phyloP scores from a whole-genome alignment of 2,329 filamentous ascomycete genomes.

The Colletotrichum neosansevieriae region DNA sequence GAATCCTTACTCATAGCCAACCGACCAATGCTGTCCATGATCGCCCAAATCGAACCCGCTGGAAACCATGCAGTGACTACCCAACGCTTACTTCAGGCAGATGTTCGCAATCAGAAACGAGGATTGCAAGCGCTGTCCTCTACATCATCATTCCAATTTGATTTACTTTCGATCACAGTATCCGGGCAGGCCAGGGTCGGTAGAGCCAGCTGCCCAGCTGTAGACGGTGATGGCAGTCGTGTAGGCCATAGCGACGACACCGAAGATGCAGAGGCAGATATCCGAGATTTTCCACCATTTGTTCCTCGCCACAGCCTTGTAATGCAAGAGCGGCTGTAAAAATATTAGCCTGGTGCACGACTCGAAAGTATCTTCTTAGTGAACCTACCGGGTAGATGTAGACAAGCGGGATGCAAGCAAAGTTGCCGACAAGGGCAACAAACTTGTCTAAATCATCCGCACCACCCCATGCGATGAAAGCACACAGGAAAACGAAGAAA shows the following conservation, averaged over 20 bases:
- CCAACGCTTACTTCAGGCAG: constrained; percentile 34
- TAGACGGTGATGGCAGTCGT: constrained; percentile 88
- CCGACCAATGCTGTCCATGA: constrained; percentile 31
- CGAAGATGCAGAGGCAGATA: constrained; percentile 82
- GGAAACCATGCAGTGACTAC: constrained; percentile 37
- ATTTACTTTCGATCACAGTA: constrained; percentile 63
- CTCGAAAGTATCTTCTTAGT: constrained; percentile 29
- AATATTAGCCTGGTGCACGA: constrained; percentile 47
- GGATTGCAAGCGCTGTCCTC: constrained; percentile 5
- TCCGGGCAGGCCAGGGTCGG: constrained; percentile 58
- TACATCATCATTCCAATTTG: neutral
- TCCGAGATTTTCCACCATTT: constrained; percentile 78
- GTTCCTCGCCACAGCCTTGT: constrained; percentile 80
- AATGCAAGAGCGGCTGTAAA: constrained; percentile 88
- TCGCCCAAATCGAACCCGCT: constrained; percentile 28
- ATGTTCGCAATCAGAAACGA: constrained; percentile 8
- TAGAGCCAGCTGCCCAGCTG: constrained; percentile 79
- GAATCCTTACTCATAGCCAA: constrained; percentile 26
- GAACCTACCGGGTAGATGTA: constrained; percentile 93
- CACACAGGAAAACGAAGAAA: constrained; percentile 88
- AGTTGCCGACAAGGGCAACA: constrained; percentile 78
- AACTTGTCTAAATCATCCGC: constrained; percentile 91
- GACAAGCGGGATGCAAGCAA: constrained; percentile 80
- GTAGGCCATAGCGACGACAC: constrained; percentile 89
- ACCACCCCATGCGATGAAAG: constrained; percentile 89